A percentile compares a stretch with the other conserved stretches of the same genome.
Conservation (phyloP, 441 rosid species). For the Arabidopsis hybrid region DNA sequence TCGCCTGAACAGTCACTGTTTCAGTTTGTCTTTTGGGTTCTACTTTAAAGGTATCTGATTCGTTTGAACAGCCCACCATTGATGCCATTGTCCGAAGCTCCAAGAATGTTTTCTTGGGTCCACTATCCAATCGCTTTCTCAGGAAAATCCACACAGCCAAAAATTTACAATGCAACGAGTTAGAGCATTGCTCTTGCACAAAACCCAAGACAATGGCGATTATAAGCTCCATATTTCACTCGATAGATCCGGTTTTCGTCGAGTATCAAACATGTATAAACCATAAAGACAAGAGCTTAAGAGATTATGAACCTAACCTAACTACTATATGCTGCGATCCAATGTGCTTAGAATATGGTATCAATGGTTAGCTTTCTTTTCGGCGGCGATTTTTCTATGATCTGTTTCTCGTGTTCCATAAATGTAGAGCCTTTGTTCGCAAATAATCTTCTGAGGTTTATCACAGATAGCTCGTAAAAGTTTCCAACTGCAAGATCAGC, state of each 20-base stretch:
- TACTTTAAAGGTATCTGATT: constrained; percentile 42
- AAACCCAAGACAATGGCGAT: background rate
- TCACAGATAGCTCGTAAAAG: constrained; percentile 89
- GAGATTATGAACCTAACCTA: constrained; percentile 32
- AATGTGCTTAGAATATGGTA: constrained; percentile 67
- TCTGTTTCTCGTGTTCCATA: constrained; percentile 91
- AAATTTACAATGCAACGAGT: constrained; percentile 1
- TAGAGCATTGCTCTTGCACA: background rate
- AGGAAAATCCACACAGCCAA: constrained; percentile 24
- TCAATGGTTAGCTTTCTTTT: constrained; percentile 86
- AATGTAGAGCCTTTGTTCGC: constrained; percentile 88
- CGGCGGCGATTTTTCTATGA: constrained; percentile 73
- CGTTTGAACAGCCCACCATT: constrained; percentile 44
- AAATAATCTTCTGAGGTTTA: constrained; percentile 86
- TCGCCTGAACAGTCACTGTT: constrained; percentile 30
- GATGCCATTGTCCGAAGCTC: constrained; percentile 43
- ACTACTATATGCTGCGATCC: constrained; percentile 28
- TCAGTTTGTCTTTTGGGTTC: constrained; percentile 31
- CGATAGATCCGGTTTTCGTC: constrained; percentile 5
- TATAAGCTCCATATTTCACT: background rate
- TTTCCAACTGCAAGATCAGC: constrained; percentile 89
- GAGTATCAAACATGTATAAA: constrained; percentile 21
- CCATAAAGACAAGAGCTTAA: constrained; percentile 5
- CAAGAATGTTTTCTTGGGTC: constrained; percentile 43
- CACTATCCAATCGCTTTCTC: constrained; percentile 43